phyloP scores from a whole-genome alignment of 495 filamentous ascomycete genomes.

The Aspergillus sparsus region DNA sequence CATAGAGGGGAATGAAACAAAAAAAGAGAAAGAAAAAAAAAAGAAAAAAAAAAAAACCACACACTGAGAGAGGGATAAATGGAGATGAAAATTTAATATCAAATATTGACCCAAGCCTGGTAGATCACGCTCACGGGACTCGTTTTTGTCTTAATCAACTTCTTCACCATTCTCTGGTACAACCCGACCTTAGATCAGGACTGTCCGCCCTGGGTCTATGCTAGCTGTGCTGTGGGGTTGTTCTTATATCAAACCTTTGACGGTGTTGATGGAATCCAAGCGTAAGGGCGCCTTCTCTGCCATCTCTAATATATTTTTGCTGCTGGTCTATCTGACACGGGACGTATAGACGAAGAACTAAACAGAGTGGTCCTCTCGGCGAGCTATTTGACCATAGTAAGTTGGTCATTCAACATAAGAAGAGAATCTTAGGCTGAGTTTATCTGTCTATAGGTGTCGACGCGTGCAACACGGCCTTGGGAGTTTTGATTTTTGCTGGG shows the following conservation, averaged over 20 bases:
- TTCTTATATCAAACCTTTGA: slow-evolving; percentile 99
- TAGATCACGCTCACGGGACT: slow-evolving; percentile 91
- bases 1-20: not conserved
- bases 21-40: not conserved
- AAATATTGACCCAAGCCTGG: slow-evolving; percentile 19
- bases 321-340: slow-evolving; percentile 20
- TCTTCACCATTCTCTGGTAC: slow-evolving; percentile 94
- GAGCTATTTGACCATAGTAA: slow-evolving; percentile 96
- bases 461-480: slow-evolving; percentile 92
- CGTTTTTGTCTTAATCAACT: slow-evolving; percentile 85
- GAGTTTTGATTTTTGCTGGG: slow-evolving; percentile 85
- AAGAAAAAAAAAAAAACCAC: not conserved
- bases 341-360: slow-evolving; percentile 71
- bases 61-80: not conserved
- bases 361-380: slow-evolving; percentile 88
- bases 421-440: not conserved
- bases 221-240: slow-evolving; percentile 81
- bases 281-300: slow-evolving; percentile 52
- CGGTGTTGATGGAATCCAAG: slow-evolving; percentile 92
- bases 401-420: slow-evolving; percentile 16
- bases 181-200: slow-evolving; percentile 92
- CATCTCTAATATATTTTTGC: not conserved
- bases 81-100: not conserved
- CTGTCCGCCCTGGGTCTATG: slow-evolving; percentile 93
- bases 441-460: slow-evolving; percentile 65